Percentiles rank a stretch among this genome's conserved stretches.
These are phyloP conservation scores for Leishmania turanica DNA, from an alignment of 208 protist species.

Conservation along the genomic window DNA sequence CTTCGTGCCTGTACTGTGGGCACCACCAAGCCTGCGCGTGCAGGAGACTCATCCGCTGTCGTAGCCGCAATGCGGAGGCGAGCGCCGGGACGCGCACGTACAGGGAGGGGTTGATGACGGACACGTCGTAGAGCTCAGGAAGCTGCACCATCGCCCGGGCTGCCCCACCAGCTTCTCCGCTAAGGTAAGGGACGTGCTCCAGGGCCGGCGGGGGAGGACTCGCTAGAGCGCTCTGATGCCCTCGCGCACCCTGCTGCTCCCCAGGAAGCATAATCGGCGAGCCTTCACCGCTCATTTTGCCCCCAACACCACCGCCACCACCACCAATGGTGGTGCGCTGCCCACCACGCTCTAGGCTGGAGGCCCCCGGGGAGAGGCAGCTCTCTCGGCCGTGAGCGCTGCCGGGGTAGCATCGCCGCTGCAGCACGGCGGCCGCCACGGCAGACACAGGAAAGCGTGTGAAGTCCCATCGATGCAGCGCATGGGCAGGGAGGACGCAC, in stretches of 20 bases:
- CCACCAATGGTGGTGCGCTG: not conserved
- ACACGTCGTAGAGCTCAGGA: slow-evolving; percentile 24
- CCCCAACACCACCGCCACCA: not conserved
- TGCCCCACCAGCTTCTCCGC: not conserved
- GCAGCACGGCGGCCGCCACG: slow-evolving; percentile 10
- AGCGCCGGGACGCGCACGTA: slow-evolving; percentile 18
- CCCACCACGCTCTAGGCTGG: not conserved
- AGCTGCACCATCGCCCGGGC: not conserved
- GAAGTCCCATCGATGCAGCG: slow-evolving; percentile 27
- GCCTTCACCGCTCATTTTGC: not conserved
- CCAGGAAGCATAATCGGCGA: not conserved
- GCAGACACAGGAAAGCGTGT: slow-evolving; percentile 21
- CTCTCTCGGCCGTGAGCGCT: not conserved
- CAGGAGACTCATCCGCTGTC: slow-evolving; percentile 24
- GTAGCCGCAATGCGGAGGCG: slow-evolving; percentile 16
- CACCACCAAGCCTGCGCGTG: slow-evolving; percentile 27
- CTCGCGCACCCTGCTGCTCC: not conserved
- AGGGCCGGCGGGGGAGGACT: not conserved
- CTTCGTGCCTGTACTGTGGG: slow-evolving; percentile 9
- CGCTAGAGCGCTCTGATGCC: not conserved
- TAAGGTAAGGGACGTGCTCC: not conserved
- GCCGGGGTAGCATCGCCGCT: not conserved
- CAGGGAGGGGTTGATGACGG: slow-evolving; percentile 20
- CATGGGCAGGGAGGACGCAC: slow-evolving; percentile 20
- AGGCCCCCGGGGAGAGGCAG: not conserved